Percentiles rank a stretch among this genome's conserved stretches.
Conservation (phyloP, 768 basidiomycete genomes). For the Hygrophorus pudorinus region DNA sequence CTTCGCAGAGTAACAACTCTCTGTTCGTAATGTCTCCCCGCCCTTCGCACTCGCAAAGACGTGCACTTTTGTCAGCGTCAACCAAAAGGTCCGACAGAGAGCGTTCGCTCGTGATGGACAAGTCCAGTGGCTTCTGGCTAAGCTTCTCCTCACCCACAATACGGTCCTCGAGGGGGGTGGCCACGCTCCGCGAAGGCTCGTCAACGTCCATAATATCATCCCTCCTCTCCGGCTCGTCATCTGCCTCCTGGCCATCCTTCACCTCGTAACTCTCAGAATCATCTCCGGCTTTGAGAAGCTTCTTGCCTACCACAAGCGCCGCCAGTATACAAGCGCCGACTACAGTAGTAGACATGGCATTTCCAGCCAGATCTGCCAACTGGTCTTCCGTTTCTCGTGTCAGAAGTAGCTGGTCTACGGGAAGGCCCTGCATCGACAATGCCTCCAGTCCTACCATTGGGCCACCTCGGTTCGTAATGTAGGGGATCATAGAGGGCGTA, state of each 20-base stretch:
- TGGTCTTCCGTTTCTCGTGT: conserved; percentile 93
- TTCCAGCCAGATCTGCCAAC: conserved; percentile 88
- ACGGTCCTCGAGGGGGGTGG: conserved; percentile 29
- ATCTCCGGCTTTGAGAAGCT: conserved; percentile 56
- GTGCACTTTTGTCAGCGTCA: conserved; percentile 57
- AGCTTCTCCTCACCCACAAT: conserved; percentile 70
- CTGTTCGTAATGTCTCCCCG: conserved; percentile 65
- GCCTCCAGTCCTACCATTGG: conserved; percentile 94
- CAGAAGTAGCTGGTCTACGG: conserved; percentile 82
- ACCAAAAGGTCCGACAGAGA: conserved; percentile 48
- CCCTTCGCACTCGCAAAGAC: conserved; percentile 89
- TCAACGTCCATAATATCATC: conserved; percentile 45
- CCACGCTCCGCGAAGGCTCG: conserved; percentile 1
- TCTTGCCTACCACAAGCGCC: conserved; percentile 59
- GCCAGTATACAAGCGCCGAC: conserved; percentile 85
- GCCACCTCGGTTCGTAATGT: conserved; percentile 90
- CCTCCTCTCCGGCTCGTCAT: conserved; percentile 14
- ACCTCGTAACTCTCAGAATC: conserved; percentile 62
- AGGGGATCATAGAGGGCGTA: conserved; percentile 95
- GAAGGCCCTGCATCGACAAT: conserved; percentile 88
- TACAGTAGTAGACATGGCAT: conserved; percentile 97
- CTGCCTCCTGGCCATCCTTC: conserved; percentile 33
- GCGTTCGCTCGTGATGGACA: conserved; percentile 41
- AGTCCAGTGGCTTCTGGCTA: conserved; percentile 51
- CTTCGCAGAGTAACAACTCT: conserved; percentile 55